Evolutionary conservation across 2,329 filamentous ascomycete species (phyloP).

Genomic region (Rhynchosporium graminicola): DNA sequence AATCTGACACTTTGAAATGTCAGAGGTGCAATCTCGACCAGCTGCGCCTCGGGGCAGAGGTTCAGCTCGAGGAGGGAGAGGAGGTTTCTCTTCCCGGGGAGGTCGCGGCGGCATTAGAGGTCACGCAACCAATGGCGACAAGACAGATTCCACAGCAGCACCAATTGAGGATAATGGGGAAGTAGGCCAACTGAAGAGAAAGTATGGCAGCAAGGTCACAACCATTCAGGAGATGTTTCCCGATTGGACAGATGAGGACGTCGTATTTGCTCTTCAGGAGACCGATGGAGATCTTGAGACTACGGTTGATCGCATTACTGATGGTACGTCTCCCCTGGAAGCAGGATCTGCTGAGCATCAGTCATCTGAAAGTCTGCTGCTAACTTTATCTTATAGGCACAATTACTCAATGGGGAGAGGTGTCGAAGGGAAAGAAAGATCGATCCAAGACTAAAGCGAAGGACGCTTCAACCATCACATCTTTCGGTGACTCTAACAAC

Average conservation of each 20-base stretch:
- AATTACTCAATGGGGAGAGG: constrained; percentile 82
- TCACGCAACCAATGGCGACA: constrained; percentile 72
- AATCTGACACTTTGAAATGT: constrained; percentile 60
- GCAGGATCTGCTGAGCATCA: not conserved
- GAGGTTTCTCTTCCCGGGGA: constrained; percentile 69
- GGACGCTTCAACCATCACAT: constrained; percentile 48
- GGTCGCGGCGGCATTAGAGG: constrained; percentile 64
- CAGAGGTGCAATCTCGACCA: constrained; percentile 87
- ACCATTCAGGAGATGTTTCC: constrained; percentile 92
- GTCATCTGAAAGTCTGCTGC: not conserved
- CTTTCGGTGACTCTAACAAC: constrained; percentile 53
- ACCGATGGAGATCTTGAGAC: constrained; percentile 75
- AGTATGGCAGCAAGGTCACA: constrained; percentile 76
- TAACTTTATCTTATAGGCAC: constrained; percentile 53
- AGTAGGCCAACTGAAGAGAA: constrained; percentile 87
- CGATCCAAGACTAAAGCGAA: constrained; percentile 71
- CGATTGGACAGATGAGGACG: constrained; percentile 92
- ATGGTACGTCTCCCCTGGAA: constrained; percentile 56
- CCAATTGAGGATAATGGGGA: constrained; percentile 81
- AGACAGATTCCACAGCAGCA: constrained; percentile 58
- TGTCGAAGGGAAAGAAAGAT: constrained; percentile 78
- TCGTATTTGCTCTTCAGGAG: constrained; percentile 91
- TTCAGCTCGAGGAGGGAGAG: constrained; percentile 82
- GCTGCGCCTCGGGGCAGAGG: constrained; percentile 86
- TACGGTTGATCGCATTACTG: constrained; percentile 76